Percentiles rank a stretch among this genome's conserved stretches.
Conservation (phyloP, 2,329 filamentous ascomycete species). For the Chalaropsis thielavioides region DNA sequence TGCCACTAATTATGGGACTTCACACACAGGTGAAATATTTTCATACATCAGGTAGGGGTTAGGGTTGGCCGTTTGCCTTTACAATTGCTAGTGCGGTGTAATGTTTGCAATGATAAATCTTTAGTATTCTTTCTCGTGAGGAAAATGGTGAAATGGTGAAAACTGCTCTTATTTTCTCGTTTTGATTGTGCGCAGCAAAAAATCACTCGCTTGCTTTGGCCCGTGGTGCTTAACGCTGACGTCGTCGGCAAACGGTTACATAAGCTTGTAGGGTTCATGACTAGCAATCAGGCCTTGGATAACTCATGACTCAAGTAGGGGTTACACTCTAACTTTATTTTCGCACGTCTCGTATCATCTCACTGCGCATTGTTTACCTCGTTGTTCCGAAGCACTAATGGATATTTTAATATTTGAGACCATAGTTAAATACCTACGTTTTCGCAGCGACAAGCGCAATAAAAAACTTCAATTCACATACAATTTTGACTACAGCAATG, state of each 20-base stretch:
- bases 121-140: neutral
- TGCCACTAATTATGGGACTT: neutral
- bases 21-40: neutral
- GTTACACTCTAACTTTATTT: neutral
- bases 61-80: too few relatives aligned
- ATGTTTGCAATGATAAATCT: neutral
- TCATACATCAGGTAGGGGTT: neutral
- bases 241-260: neutral
- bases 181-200: too few relatives aligned
- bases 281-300: neutral
- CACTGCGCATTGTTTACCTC: neutral
- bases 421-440: neutral
- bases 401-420: neutral
- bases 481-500: too few relatives aligned
- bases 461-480: too few relatives aligned
- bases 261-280: neutral
- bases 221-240: too few relatives aligned
- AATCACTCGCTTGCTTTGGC: too few relatives aligned
- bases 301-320: slow-evolving; percentile 1
- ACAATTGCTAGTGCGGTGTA: too few relatives aligned
- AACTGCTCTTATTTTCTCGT: too few relatives aligned
- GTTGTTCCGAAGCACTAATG: neutral
- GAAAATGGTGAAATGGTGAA: too few relatives aligned
- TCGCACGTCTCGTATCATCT: neutral
- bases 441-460: neutral